These are phyloP conservation scores for Claviceps purpurea DNA, from an alignment of 2,329 filamentous ascomycete genomes.

Conservation along the genomic window DNA sequence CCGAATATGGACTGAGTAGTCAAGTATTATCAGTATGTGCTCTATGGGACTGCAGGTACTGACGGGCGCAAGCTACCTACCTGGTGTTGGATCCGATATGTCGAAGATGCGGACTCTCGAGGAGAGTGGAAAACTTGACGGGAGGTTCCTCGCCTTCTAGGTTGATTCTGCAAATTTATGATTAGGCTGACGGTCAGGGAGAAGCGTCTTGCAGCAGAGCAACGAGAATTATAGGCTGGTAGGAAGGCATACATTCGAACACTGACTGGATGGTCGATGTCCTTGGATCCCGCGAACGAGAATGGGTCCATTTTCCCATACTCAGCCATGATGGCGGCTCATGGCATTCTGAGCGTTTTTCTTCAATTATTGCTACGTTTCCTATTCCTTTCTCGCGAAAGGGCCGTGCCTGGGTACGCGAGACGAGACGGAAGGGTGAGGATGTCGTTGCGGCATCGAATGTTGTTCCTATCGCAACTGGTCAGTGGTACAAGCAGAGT, in stretches of 20 bases:
- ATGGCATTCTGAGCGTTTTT: conserved; percentile 14
- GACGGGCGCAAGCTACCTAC: conserved; percentile 33
- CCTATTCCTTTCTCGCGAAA: too few species aligned
- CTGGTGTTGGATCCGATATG: conserved; percentile 78
- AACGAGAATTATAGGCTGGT: not conserved
- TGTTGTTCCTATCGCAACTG: not conserved
- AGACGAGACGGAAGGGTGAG: not conserved
- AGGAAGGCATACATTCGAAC: conserved; percentile 43
- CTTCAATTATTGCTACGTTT: too few species aligned
- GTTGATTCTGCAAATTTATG: conserved; percentile 26
- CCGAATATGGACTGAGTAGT: conserved; percentile 57
- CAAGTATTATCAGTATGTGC: conserved; percentile 23
- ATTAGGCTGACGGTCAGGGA: conserved; percentile 7
- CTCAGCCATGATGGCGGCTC: conserved; percentile 20
- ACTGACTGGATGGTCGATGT: conserved; percentile 60
- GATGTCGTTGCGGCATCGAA: not conserved
- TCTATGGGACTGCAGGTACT: not conserved
- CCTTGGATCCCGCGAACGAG: conserved; percentile 83
- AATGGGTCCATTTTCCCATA: conserved; percentile 72
- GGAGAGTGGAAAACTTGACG: conserved; percentile 49
- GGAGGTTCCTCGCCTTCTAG: conserved; percentile 31
- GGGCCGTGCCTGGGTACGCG: not conserved
- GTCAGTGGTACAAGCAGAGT: not conserved
- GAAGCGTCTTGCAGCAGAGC: not conserved
- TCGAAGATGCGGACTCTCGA: conserved; percentile 66